These are phyloP conservation scores for Arachnopeziza araneosa DNA, from an alignment of 2,329 filamentous ascomycete genomes.

Conservation along the genomic window DNA sequence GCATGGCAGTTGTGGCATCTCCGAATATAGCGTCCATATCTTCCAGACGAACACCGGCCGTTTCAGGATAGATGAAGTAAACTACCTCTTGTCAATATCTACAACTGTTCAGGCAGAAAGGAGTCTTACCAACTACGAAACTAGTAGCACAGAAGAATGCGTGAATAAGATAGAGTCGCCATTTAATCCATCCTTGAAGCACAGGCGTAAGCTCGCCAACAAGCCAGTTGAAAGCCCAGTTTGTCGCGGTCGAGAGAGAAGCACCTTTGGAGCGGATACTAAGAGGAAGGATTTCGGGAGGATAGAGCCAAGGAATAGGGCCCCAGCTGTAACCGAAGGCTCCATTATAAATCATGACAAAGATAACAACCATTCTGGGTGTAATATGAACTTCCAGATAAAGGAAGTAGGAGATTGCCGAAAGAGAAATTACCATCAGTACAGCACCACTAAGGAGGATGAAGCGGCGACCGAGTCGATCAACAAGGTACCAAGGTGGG, in stretches of 20 bases:
- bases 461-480: conserved; percentile 80
- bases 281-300: conserved; percentile 94
- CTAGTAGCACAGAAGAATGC: conserved; percentile 94
- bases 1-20: conserved; percentile 78
- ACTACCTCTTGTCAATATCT: conserved; percentile 47
- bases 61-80: conserved; percentile 96
- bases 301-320: conserved; percentile 96
- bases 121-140: conserved; percentile 84
- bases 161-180: conserved; percentile 91
- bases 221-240: conserved; percentile 98
- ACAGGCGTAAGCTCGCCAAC: conserved; percentile 94
- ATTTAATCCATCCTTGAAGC: conserved; percentile 84
- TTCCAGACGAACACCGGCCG: conserved; percentile 87
- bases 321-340: conserved; percentile 98
- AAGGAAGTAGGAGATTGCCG: conserved; percentile 90
- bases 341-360: conserved; percentile 98
- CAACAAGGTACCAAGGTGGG: conserved; percentile 95
- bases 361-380: conserved; percentile 79
- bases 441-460: conserved; percentile 88
- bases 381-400: conserved; percentile 77
- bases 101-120: background rate
- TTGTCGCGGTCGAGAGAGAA: conserved; percentile 90
- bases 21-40: conserved; percentile 96
- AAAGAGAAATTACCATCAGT: conserved; percentile 83
- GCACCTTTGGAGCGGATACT: conserved; percentile 97